Evolutionary conservation across 176 grass and related monocot species (phyloP), one percentile per base, ranked within the genome.

Genomic region (Musa beccarii): DNA sequence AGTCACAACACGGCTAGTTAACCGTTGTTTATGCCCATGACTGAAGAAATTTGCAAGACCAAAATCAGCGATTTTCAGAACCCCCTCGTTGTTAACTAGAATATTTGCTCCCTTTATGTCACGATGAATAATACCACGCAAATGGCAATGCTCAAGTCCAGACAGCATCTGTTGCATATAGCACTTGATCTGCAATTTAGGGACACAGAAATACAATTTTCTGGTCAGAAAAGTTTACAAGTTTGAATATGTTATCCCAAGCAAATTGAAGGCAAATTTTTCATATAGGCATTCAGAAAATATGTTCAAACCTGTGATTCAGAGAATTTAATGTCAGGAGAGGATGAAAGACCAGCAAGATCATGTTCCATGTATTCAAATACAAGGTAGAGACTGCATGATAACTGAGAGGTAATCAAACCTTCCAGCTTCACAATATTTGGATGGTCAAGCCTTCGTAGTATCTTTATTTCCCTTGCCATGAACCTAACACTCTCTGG

Each of bases 321-420:
- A 29, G 51, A 89, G 61, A 99, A 89, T 75, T 89, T 88, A 49
- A 99, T 88, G 73, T 99, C 86, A 1, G 96, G 86, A 50, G 89
- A 94, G 69, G 91, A 88, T 67, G 81, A 99, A 78, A 99, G 84
- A 49, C 96, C 96, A 65, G 96, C 85, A 63, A 99, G 88, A 88
- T 99, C 96, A 9, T 99, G 96, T 10, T 99, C 96, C 96, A 99
- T 99, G 75, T 94, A 99, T 83, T 99, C 96, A 57, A 99, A 99
- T 51, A 99, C 96, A 68, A 99, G 86, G 85, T 95, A 99, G 64
- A 99, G 87, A 66, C 86, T 99, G 77, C 85, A 92, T 71, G 96
- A 99, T 54, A 88, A 62, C 65, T 80, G 79, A 74, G 96, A 95
- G 51, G 96, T 87, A 86, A 99, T 95, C 81, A 99, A 81, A 51